Evolutionary conservation across 2,329 filamentous ascomycete genomes (phyloP), one percentile per base, ranked within the genome.

Genomic region (Furcasterigmium furcatum): DNA sequence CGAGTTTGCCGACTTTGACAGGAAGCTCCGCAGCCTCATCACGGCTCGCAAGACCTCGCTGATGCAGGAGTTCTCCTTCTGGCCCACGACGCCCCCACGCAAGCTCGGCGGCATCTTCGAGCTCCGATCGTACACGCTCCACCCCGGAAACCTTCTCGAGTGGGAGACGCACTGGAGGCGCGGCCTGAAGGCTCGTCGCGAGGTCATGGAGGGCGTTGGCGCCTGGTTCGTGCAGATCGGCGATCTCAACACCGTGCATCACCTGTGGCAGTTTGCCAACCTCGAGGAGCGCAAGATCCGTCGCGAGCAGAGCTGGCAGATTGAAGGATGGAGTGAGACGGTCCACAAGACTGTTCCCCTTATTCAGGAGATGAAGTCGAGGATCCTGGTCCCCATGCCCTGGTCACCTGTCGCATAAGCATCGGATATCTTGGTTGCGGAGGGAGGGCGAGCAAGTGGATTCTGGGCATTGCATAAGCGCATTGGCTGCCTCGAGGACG

Each of bases 41-140:
- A 84, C 77, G 48, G 82, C 82, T 52, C 97, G 96, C 74, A 83
- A 85, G 55, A 87, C 86, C 5, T 96, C 91, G 0, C 79, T 99
- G 43, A 99, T 99, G 94, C 94, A 99, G 67, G 94, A 99, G 68
- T 99, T 99, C 71, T 96, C 91, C 29, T 99, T 99, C 79, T 99
- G 94, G 94, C 94, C 94, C 2, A 99, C 94, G 4, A 92, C 90
- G 0, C 80, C 91, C 5, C 94, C 94, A 1, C 89, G 94, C 49
- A 77, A 89, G 59, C 81, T 99, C 1, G 94, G 94, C 45, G 94
- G 94, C 38, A 70, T 99, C 35, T 99, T 99, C 63, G 94, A 99
- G 73, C 79, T 99, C 27, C 88, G 94, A 43, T 96, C 94, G 2
- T 99, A 99, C 73, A 96, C 91, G 5, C 79, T 99, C 19, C 90